Conservation (phyloP, 2,329 filamentous ascomycete species). For the Xenoacremonium recifei region DNA sequence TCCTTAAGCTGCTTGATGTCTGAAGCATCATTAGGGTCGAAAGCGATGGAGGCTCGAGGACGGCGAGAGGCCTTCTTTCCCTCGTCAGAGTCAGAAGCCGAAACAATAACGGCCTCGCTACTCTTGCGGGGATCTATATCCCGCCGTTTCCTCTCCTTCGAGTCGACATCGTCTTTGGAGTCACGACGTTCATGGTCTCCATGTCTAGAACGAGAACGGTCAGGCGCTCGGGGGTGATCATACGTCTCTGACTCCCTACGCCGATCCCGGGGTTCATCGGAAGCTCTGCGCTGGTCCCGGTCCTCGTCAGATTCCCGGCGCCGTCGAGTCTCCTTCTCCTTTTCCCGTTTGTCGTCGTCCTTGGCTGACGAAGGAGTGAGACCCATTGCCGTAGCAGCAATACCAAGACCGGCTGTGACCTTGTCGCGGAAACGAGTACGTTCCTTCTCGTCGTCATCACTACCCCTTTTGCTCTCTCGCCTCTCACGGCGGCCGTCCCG, state of each 20-base stretch:
- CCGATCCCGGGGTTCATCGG: conserved; percentile 29
- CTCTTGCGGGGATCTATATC: conserved; percentile 38
- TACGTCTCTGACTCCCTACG: conserved; percentile 18
- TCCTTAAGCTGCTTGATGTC: conserved; percentile 50
- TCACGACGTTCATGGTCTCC: conserved; percentile 15
- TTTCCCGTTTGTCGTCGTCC: conserved; percentile 39
- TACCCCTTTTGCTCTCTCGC: conserved; percentile 28
- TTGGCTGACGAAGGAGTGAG: conserved; percentile 33
- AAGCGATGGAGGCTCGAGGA: conserved; percentile 38
- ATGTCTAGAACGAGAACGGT: conserved; percentile 17
- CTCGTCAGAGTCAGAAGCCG: conserved; percentile 42
- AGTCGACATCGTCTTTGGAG: conserved; percentile 8
- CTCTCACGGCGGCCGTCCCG: conserved; percentile 29
- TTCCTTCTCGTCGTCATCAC: conserved; percentile 38
- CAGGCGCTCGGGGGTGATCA: conserved; percentile 13
- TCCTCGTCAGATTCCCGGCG: conserved; percentile 32
- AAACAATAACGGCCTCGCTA: conserved; percentile 32
- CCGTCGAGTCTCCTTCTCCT: conserved; percentile 24
- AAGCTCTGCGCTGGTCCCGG: conserved; percentile 26
- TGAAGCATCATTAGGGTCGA: conserved; percentile 53
- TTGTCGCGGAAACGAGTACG: conserved; percentile 47
- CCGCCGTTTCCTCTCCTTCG: conserved; percentile 32
- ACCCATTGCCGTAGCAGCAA: conserved; percentile 48
- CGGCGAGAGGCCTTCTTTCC: conserved; percentile 38
- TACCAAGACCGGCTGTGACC: conserved; percentile 45